A percentile compares a stretch with the other conserved stretches of the same genome.
Evolutionary conservation across 2,329 filamentous ascomycete genomes (phyloP).

Genomic region (Apiospora marii): DNA sequence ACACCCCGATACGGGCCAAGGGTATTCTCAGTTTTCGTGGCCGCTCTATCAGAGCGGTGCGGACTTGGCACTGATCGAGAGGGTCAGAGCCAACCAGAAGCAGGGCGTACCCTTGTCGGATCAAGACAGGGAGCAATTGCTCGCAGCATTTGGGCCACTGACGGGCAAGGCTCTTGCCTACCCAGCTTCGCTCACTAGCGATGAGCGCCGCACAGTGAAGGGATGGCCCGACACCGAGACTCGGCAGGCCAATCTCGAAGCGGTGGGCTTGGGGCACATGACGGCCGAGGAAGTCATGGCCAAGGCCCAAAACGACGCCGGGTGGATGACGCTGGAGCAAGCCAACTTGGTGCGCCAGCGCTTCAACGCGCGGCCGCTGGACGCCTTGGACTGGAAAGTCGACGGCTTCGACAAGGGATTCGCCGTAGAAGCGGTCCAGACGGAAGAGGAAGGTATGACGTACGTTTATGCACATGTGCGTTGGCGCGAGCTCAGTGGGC

Average conservation of each 20-base stretch:
- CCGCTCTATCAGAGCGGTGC: not conserved
- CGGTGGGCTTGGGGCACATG: slow-evolving; percentile 14
- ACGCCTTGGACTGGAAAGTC: not conserved
- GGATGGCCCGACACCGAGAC: slow-evolving; percentile 14
- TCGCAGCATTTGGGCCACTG: not conserved
- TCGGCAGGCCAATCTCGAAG: slow-evolving; percentile 4
- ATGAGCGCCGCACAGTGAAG: not conserved
- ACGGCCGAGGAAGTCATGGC: slow-evolving; percentile 1
- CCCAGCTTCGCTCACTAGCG: not conserved
- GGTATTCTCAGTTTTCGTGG: not conserved
- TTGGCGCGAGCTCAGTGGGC: not conserved
- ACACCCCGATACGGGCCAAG: not conserved
- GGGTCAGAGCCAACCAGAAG: not conserved
- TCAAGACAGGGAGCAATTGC: too few relatives aligned
- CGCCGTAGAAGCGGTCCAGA: not conserved
- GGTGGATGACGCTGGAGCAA: slow-evolving; percentile 22
- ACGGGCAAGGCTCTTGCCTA: slow-evolving; percentile 4
- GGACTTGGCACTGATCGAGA: not conserved
- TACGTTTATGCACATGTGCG: not conserved
- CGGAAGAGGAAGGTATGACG: not conserved
- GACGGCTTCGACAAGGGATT: not conserved
- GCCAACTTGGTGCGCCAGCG: not conserved
- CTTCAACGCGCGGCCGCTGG: slow-evolving; percentile 10
- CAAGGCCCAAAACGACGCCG: not conserved
- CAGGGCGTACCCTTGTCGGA: too few relatives aligned